A percentile compares a stretch with the other conserved stretches of the same genome.
These are phyloP conservation scores for Penicillium verrucosum DNA, from an alignment of 2,329 filamentous ascomycete species.

Conservation along the genomic window DNA sequence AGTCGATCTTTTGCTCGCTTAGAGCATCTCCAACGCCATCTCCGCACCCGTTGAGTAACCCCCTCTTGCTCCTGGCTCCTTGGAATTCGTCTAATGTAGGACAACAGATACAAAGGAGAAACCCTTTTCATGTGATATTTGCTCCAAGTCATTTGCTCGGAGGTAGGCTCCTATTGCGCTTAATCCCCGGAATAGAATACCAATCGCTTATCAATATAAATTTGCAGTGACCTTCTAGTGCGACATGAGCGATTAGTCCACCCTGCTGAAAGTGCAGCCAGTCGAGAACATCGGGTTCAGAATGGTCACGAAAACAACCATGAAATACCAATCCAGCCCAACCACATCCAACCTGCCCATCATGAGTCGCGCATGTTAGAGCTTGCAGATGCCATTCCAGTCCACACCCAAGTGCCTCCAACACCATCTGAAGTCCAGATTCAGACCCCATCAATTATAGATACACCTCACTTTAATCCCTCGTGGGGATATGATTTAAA, in stretches of 20 bases:
- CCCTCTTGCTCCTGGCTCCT: slow-evolving; percentile 16
- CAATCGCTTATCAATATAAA: slow-evolving; percentile 25
- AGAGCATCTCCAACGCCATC: slow-evolving; percentile 52
- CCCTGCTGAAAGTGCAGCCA: slow-evolving; percentile 41
- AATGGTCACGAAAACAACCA: slow-evolving; percentile 27
- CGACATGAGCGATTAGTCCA: slow-evolving; percentile 51
- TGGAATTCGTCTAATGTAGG: slow-evolving; percentile 22
- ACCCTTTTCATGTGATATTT: slow-evolving; percentile 50
- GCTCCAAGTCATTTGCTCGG: slow-evolving; percentile 48
- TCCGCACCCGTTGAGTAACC: slow-evolving; percentile 49
- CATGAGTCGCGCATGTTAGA: slow-evolving; percentile 47
- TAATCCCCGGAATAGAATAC: slow-evolving; percentile 1
- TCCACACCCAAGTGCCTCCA: slow-evolving; percentile 37
- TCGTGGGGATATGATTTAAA: slow-evolving; percentile 52
- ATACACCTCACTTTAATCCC: slow-evolving; percentile 47
- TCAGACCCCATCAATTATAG: slow-evolving; percentile 40
- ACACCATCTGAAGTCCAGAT: slow-evolving; percentile 38
- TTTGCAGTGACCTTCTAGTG: slow-evolving; percentile 46
- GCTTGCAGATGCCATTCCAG: slow-evolving; percentile 44
- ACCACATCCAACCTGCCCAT: slow-evolving; percentile 37
- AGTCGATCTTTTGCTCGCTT: slow-evolving; percentile 48
- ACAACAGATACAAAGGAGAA: slow-evolving; percentile 49
- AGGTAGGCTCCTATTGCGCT: slow-evolving; percentile 31
- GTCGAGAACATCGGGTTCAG: slow-evolving; percentile 39
- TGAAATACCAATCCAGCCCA: slow-evolving; percentile 33